Base-by-base conservation (phyloP, 1,284 basidiomycete genomes). In the Apiotrichum sp. region DNA sequence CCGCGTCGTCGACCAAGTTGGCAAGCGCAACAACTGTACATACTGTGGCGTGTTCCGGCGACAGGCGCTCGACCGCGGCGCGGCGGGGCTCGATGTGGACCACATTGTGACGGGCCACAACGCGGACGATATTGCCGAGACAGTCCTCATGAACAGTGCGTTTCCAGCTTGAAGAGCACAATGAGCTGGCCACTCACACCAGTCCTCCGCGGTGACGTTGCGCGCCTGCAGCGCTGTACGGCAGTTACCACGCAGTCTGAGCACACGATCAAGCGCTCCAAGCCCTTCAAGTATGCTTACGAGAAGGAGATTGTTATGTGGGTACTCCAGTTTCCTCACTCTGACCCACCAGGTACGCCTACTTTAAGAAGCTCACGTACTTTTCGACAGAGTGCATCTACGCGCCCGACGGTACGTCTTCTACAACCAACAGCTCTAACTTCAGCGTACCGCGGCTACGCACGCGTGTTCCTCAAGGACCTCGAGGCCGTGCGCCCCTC, bases 241-340 rank as follows among this genome's bases (percentile, higher is more conserved):
- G 82, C 87, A 46, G 95, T 99, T 57, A 93, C 90, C 53, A 93
- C 93, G 0, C 86, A 91, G 69, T 88, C 89, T 38, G 91, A 93
- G 72, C 89, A 93, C 68, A 95, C 91, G 0, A 98, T 98, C 72
- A 90, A 86, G 73, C 84, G 96, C 47, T 93, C 89, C 59, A 99
- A 99, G 78, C 95, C 95, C 3, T 98, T 99, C 83, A 98, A 98
- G 76, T 93, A 98, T 69, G 88, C 93, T 0, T 98, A 98, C 71
- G 96, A 99, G 78, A 99, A 99, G 78, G 95, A 99, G 77, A 98
- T 99, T 46, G 95, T 99, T 62, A 97, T 99, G 93, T 90, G 63
- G 36, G 36, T 38, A 62, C 83, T 76, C 7, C 2, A 11, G 32
- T 11, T 31, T 6, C 11, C 49, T 2, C 1, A n/a, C 32, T 39